Conservation (phyloP, 192 early-diverging fungal genomes). For the Umbelopsis ramanniana region DNA sequence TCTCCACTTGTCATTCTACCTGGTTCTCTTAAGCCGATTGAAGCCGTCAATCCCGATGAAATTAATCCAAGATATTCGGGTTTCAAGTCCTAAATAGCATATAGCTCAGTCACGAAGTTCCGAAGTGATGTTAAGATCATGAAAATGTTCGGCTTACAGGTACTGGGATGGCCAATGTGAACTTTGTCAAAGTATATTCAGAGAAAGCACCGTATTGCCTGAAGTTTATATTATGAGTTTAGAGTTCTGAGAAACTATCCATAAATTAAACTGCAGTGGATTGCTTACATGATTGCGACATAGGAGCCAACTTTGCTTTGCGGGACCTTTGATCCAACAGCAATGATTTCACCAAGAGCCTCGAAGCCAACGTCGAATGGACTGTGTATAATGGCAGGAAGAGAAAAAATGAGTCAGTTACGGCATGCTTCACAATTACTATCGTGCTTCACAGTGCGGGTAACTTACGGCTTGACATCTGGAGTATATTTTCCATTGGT, state of each 20-base stretch:
- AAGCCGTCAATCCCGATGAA: constrained; percentile 59
- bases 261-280: not conserved
- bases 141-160: constrained; percentile 26
- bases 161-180: constrained; percentile 38
- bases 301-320: constrained; percentile 35
- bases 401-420: not conserved
- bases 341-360: constrained; percentile 57
- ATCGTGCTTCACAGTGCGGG: no score
- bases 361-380: constrained; percentile 67
- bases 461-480: constrained; percentile 52
- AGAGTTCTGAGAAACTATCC: not conserved
- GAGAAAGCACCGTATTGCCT: constrained; percentile 57
- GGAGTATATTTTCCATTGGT: constrained; percentile 59
- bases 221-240: not conserved
- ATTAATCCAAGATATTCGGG: constrained; percentile 49
- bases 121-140: not conserved
- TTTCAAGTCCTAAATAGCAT: not conserved
- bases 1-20: constrained; percentile 53
- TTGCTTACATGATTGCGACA: constrained; percentile 34
- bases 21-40: constrained; percentile 51
- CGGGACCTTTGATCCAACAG: constrained; percentile 42
- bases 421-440: no score
- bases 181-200: constrained; percentile 48
- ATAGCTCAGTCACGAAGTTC: not conserved
- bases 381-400: constrained; percentile 26